Evolutionary conservation across 352 stramenopile species (phyloP).

Genomic region (Blastocystis sp.): DNA sequence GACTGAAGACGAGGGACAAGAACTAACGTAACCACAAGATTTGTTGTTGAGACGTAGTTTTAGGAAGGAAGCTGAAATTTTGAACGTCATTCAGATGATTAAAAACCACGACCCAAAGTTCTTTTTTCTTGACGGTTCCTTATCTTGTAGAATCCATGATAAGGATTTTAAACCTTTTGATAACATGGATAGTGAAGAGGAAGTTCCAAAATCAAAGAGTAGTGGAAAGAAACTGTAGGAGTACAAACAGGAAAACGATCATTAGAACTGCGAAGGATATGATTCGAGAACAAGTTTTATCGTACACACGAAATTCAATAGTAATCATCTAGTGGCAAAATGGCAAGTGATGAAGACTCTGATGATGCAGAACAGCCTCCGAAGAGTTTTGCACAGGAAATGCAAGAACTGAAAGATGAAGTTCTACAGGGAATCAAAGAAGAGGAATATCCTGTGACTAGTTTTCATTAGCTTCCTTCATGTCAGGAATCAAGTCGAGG

Average conservation of each 20-base stretch:
- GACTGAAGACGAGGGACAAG: slow-evolving; percentile 60
- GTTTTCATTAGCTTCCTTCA: neutral
- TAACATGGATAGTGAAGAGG: slow-evolving; percentile 65
- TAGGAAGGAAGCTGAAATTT: slow-evolving; percentile 62
- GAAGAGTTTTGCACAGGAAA: slow-evolving; percentile 74
- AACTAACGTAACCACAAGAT: slow-evolving; percentile 36
- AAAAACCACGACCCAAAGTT: slow-evolving; percentile 73
- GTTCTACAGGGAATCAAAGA: slow-evolving; percentile 68
- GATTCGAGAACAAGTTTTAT: slow-evolving; percentile 75
- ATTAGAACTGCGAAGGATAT: slow-evolving; percentile 71
- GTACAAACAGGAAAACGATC: neutral
- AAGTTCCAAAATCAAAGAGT: slow-evolving; percentile 54
- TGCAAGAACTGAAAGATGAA: slow-evolving; percentile 73
- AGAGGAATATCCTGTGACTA: slow-evolving; percentile 61
- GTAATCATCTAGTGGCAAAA: neutral
- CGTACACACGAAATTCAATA: slow-evolving; percentile 64
- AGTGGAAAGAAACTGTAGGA: neutral
- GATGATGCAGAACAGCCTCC: slow-evolving; percentile 65
- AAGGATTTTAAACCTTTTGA: slow-evolving; percentile 76
- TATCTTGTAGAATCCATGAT: slow-evolving; percentile 74
- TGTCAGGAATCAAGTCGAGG: slow-evolving; percentile 64
- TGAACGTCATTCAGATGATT: slow-evolving; percentile 72
- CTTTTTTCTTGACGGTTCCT: neutral
- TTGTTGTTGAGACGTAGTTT: neutral
- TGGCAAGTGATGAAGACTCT: slow-evolving; percentile 68